Evolutionary conservation across 139 green algal genomes (phyloP).

Genomic region (Protoeuglena noctilucae): DNA sequence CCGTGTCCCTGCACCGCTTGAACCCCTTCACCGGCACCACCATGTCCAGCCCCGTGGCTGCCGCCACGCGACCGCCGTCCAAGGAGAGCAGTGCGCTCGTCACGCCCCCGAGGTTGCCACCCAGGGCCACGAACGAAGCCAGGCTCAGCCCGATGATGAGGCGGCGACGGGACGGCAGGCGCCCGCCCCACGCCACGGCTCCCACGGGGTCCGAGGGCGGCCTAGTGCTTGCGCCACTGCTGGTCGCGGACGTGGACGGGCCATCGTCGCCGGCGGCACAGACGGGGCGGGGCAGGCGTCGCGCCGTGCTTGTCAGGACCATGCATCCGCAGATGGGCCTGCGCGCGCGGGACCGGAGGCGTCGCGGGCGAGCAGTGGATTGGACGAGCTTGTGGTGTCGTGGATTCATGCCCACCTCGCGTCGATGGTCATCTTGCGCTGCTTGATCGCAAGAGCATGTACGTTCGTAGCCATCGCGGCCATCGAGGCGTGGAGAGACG

Average conservation of each 20-base stretch:
- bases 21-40: constrained; percentile 55
- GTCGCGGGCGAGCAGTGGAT: neutral
- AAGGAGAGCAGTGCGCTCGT: constrained; percentile 53
- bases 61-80: constrained; percentile 34
- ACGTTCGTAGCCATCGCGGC: constrained; percentile 7
- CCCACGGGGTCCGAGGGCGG: constrained; percentile 13
- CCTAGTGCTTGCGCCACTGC: neutral
- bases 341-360: neutral
- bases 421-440: too few species aligned
- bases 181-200: constrained; percentile 31
- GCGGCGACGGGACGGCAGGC: constrained; percentile 12
- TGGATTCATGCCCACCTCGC: too few species aligned
- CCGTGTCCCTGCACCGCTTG: constrained; percentile 52
- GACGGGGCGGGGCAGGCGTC: neutral
- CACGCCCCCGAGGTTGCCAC: constrained; percentile 63
- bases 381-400: too few species aligned
- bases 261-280: neutral
- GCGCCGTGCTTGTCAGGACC: neutral
- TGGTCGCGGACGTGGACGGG: neutral
- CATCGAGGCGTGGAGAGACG: constrained; percentile 7
- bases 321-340: constrained; percentile 1
- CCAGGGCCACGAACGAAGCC: constrained; percentile 21
- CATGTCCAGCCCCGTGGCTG: constrained; percentile 35
- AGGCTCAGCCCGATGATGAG: neutral
- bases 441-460: too few species aligned